Percentiles rank a stretch among this genome's conserved stretches.
phyloP scores from a whole-genome alignment of 495 filamentous ascomycete species.

The Amniculicola lignicola region DNA sequence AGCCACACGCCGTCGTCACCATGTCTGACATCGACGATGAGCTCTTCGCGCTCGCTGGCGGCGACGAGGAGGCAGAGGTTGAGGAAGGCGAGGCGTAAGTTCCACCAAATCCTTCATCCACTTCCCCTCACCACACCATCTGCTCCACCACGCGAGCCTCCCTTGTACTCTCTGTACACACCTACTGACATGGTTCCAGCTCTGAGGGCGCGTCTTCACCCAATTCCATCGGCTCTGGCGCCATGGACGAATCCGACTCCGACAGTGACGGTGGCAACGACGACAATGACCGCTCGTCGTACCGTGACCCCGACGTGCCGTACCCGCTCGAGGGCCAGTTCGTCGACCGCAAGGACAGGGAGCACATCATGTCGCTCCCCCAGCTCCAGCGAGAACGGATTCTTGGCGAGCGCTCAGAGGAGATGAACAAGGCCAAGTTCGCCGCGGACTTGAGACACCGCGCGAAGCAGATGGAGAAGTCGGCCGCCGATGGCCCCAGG shows the following conservation, averaged over 20 bases:
- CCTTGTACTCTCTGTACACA: conserved; percentile 25
- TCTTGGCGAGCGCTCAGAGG: conserved; percentile 80
- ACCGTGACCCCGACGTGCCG: conserved; percentile 57
- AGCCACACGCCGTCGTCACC: conserved; percentile 5
- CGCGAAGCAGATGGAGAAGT: conserved; percentile 61
- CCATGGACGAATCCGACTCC: conserved; percentile 87
- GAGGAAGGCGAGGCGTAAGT: conserved; percentile 86
- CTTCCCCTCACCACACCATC: background rate
- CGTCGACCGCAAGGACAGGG: conserved; percentile 72
- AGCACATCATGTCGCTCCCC: conserved; percentile 77
- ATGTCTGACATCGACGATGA: conserved; percentile 66
- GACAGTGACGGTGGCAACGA: conserved; percentile 58
- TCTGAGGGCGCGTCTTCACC: conserved; percentile 66
- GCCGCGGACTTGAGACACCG: conserved; percentile 75
- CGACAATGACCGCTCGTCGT: conserved; percentile 44
- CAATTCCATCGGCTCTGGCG: conserved; percentile 73
- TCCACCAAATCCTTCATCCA: conserved; percentile 8
- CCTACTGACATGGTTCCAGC: too few relatives aligned
- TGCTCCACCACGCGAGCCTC: conserved; percentile 17
- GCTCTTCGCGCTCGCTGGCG: conserved; percentile 81
- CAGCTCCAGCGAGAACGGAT: conserved; percentile 87
- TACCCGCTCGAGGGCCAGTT: conserved; percentile 91
- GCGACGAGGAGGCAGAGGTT: conserved; percentile 48
- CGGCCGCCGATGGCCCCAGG: conserved; percentile 46
- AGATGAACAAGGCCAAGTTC: conserved; percentile 75